phyloP scores from a whole-genome alignment of 805 yeast genomes.

The Candida verbasci region DNA sequence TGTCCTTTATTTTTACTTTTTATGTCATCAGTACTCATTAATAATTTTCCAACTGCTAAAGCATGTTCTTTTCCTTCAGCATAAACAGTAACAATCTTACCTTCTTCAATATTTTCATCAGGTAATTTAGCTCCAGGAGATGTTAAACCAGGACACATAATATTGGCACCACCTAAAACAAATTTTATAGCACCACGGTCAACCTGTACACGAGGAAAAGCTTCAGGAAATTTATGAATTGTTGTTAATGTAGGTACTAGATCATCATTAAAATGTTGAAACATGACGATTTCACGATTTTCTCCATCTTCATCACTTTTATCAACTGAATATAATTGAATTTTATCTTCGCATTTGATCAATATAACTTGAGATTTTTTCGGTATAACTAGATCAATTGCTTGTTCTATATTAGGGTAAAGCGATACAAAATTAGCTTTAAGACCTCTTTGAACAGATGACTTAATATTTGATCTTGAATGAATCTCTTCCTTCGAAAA shows the following conservation, averaged over 20 bases:
- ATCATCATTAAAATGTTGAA: conserved; percentile 70
- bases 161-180: conserved; percentile 91
- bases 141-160: conserved; percentile 95
- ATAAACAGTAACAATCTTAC: conserved; percentile 70
- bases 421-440: conserved; percentile 68
- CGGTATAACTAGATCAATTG: conserved; percentile 79
- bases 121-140: conserved; percentile 82
- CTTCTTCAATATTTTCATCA: conserved; percentile 62
- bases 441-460: conserved; percentile 90
- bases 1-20: conserved; percentile 79
- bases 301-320: conserved; percentile 17
- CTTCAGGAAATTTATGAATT: conserved; percentile 77
- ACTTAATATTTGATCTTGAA: conserved; percentile 85
- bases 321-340: conserved; percentile 71
- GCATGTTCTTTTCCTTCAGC: conserved; percentile 94
- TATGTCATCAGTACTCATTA: conserved; percentile 88
- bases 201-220: conserved; percentile 83
- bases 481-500: conserved; percentile 85
- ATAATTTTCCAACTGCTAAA: conserved; percentile 81
- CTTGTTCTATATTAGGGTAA: conserved; percentile 70
- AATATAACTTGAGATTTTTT: conserved; percentile 79
- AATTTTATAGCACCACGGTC: conserved; percentile 96
- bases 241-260: conserved; percentile 70
- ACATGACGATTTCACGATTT: conserved; percentile 55
- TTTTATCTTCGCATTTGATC: conserved; percentile 85